These are phyloP conservation scores for Fragaria nilgerrensis DNA, from an alignment of 306 rosid genomes.

Conservation along the genomic window DNA sequence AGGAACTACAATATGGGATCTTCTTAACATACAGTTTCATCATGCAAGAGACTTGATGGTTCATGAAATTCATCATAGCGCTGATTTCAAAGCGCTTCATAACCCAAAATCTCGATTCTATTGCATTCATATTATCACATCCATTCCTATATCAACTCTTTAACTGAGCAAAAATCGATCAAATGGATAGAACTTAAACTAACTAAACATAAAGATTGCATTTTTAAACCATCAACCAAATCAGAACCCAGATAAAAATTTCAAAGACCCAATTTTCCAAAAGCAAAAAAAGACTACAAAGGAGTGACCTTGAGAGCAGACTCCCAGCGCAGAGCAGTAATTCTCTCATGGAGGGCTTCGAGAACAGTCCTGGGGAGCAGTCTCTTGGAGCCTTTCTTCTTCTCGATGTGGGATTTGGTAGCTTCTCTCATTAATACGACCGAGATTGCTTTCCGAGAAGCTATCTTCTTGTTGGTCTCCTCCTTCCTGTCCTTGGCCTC, in stretches of 20 bases:
- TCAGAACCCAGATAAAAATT: conserved; percentile 2
- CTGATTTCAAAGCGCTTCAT: not conserved
- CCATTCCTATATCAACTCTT: not conserved
- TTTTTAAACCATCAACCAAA: not conserved
- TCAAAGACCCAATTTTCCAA: not conserved
- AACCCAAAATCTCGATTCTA: not conserved
- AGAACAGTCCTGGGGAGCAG: conserved; percentile 81
- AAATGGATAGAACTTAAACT: not conserved
- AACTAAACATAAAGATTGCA: not conserved
- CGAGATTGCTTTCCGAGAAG: conserved; percentile 83
- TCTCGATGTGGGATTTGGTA: conserved; percentile 74
- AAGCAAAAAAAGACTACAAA: not conserved
- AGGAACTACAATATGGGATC: not conserved
- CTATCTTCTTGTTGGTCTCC: conserved; percentile 60
- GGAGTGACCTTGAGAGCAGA: conserved; percentile 81
- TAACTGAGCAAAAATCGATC: not conserved
- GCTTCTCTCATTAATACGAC: conserved; percentile 82
- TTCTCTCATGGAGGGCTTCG: conserved; percentile 82
- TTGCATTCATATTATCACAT: not conserved
- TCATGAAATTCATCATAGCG: too few species aligned
- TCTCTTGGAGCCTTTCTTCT: conserved; percentile 80
- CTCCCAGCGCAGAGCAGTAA: conserved; percentile 79
- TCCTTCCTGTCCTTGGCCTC: conserved; percentile 72
- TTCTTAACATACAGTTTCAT: not conserved
- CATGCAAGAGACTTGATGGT: too few species aligned